Percentiles rank a stretch among this genome's conserved stretches.
Evolutionary conservation across 179 eudicot genomes (phyloP).

Genomic region (Corrigiola litoralis): DNA sequence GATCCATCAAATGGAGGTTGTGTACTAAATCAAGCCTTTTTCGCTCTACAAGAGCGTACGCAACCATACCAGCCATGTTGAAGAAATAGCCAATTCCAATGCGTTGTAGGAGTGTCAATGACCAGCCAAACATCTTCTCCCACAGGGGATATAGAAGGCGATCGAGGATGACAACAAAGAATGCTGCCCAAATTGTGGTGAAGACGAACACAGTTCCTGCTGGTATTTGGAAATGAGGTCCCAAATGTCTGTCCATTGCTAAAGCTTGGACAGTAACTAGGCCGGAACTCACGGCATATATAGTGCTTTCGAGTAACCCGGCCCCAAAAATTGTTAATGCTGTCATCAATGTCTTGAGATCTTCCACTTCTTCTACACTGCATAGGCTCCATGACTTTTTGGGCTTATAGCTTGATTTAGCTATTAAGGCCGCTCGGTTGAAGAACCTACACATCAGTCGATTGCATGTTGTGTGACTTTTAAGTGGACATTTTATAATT

Average conservation of each 20-base stretch:
- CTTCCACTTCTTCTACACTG: conserved; percentile 42
- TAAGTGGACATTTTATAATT: too few species aligned
- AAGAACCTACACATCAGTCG: conserved; percentile 32
- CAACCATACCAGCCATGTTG: conserved; percentile 20
- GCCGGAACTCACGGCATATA: conserved; percentile 28
- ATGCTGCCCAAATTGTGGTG: conserved; percentile 20
- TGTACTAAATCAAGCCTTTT: conserved; percentile 9
- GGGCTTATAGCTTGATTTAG: neutral
- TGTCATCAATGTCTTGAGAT: conserved; percentile 34
- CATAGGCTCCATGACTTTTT: conserved; percentile 34
- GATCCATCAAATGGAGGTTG: neutral
- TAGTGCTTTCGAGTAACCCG: conserved; percentile 28
- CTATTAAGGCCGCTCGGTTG: conserved; percentile 34
- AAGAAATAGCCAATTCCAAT: conserved; percentile 25
- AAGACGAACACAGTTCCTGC: conserved; percentile 36
- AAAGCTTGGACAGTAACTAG: conserved; percentile 34
- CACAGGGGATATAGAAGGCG: conserved; percentile 20
- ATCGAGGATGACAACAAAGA: conserved; percentile 20
- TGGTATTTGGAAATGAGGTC: conserved; percentile 31
- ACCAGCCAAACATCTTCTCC: conserved; percentile 9
- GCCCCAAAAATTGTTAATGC: conserved; percentile 40
- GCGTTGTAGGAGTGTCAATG: conserved; percentile 18
- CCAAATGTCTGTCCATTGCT: conserved; percentile 37
- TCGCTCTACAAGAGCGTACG: conserved; percentile 21
- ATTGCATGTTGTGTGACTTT: too few species aligned